A percentile compares a stretch with the other conserved stretches of the same genome.
These are phyloP conservation scores for Vigna hirtella DNA, from an alignment of 306 rosid genomes.

Conservation along the genomic window DNA sequence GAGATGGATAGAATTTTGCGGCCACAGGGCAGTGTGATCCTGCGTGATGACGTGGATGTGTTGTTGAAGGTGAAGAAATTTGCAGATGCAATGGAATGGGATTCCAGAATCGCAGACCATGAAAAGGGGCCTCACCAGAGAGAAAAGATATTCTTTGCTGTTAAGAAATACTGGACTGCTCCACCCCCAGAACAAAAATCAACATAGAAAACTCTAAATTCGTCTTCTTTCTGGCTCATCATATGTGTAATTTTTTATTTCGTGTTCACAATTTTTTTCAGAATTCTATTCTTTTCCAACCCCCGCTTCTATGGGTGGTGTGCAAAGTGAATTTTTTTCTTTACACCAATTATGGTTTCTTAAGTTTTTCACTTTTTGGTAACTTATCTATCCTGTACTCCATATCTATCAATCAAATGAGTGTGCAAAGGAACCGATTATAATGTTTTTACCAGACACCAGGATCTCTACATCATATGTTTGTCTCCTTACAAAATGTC, in stretches of 20 bases:
- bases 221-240: conserved; percentile 10
- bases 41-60: conserved; percentile 85
- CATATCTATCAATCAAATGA: background rate
- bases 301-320: conserved; percentile 47
- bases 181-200: conserved; percentile 45
- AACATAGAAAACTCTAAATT: conserved; percentile 41
- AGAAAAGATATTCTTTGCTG: conserved; percentile 78
- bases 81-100: conserved; percentile 74
- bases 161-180: conserved; percentile 83
- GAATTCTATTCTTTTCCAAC: conserved; percentile 49
- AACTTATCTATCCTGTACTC: background rate
- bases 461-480: no score
- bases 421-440: no score
- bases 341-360: conserved; percentile 32
- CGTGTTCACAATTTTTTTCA: background rate
- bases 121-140: conserved; percentile 76
- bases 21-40: conserved; percentile 75
- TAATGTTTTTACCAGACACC: no score
- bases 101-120: conserved; percentile 73
- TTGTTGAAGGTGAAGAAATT: conserved; percentile 62
- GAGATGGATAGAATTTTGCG: conserved; percentile 93
- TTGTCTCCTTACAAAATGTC: no score
- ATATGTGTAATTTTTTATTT: conserved; percentile 38
- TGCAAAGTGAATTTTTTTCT: conserved; percentile 38
- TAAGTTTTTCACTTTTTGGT: background rate